Conservation (phyloP, 1,284 basidiomycete genomes). For the Ganoderma sp. region DNA sequence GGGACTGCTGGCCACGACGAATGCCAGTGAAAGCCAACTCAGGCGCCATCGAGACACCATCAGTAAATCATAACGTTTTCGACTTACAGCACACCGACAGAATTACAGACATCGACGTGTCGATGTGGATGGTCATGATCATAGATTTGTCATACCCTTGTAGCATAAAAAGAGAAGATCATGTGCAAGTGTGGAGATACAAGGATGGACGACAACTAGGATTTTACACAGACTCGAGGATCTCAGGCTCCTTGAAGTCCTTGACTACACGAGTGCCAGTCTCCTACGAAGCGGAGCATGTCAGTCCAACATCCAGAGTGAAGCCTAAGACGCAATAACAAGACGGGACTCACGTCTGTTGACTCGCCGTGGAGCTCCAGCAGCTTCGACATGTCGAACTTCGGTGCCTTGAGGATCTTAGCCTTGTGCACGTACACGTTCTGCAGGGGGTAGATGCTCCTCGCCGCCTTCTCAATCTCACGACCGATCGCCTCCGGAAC, state of each 20-base stretch:
- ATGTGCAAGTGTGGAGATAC: conserved; percentile 46
- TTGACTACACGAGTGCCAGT: conserved; percentile 86
- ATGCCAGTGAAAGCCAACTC: background rate
- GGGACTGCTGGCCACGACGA: background rate
- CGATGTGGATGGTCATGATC: conserved; percentile 39
- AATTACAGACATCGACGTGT: background rate
- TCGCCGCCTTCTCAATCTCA: conserved; percentile 98
- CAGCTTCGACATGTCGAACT: conserved; percentile 94
- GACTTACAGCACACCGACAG: background rate
- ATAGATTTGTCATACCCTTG: conserved; percentile 50
- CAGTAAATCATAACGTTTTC: background rate
- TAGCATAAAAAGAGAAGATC: conserved; percentile 45
- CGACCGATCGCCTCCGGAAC: conserved; percentile 98
- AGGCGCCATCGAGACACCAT: background rate
- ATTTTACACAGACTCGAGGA: conserved; percentile 81
- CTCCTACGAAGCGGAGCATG: conserved; percentile 58
- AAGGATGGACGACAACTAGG: conserved; percentile 46
- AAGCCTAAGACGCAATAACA: background rate
- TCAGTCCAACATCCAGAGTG: background rate
- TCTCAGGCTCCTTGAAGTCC: conserved; percentile 94
- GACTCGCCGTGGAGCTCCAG: conserved; percentile 96
- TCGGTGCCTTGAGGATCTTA: conserved; percentile 97
- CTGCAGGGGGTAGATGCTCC: conserved; percentile 97
- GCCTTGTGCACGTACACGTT: conserved; percentile 99
- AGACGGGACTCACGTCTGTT: conserved; percentile 71